phyloP scores from a whole-genome alignment of 2,329 filamentous ascomycete genomes.

The Penicillium thymicola region DNA sequence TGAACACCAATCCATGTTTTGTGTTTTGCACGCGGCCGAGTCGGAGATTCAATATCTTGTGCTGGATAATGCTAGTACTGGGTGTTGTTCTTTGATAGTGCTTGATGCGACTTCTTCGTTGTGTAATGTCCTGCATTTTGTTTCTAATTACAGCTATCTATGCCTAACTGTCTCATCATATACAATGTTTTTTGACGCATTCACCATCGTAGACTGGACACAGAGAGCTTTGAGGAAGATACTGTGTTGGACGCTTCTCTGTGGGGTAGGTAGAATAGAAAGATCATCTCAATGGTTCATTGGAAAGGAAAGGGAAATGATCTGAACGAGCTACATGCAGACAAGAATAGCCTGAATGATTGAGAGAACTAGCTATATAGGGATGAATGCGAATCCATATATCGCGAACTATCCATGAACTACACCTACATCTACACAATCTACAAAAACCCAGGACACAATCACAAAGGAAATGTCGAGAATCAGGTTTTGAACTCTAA shows the following conservation, averaged over 20 bases:
- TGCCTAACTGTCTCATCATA: background rate
- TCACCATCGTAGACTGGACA: background rate
- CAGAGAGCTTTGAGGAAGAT: background rate
- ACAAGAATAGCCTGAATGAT: background rate
- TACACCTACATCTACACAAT: constrained; percentile 1
- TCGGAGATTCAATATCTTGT: background rate
- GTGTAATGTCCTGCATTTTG: background rate
- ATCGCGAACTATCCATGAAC: background rate
- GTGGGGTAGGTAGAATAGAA: background rate
- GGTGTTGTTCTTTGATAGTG: background rate
- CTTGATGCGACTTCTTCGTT: background rate
- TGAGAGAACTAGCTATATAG: too few species aligned
- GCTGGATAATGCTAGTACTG: background rate
- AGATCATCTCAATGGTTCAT: too few species aligned
- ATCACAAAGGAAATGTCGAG: constrained; percentile 26
- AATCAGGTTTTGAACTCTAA: constrained; percentile 42
- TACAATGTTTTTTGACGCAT: background rate
- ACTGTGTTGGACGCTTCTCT: background rate
- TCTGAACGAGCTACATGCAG: background rate
- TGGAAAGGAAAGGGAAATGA: background rate
- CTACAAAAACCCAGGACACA: background rate
- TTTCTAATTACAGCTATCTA: background rate
- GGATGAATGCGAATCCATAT: background rate
- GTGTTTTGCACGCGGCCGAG: background rate
- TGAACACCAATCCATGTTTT: background rate